Percentiles rank a stretch among this genome's conserved stretches.
These are phyloP conservation scores for Podila epigama DNA, from an alignment of 192 early-diverging fungal genomes.

Conservation along the genomic window DNA sequence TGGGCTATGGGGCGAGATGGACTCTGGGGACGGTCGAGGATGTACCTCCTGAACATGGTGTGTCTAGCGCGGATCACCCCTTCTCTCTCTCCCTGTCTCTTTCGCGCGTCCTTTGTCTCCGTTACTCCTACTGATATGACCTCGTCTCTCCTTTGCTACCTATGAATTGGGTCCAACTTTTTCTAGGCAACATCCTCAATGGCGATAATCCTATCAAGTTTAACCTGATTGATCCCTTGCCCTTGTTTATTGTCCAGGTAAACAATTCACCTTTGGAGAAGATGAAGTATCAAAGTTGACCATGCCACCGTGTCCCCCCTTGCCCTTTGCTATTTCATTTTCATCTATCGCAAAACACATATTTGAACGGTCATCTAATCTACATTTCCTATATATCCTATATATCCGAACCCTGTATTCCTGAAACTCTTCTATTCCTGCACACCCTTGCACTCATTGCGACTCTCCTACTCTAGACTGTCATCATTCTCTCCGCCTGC, in stretches of 20 bases:
- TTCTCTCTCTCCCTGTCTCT: not conserved
- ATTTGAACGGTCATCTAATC: too few species aligned
- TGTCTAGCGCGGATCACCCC: too few species aligned
- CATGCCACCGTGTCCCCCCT: too few species aligned
- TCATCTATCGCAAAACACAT: not conserved
- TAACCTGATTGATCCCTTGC: constrained; percentile 60
- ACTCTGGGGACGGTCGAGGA: too few species aligned
- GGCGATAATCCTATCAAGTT: constrained; percentile 68
- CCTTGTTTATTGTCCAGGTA: constrained; percentile 81
- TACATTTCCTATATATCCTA: too few species aligned
- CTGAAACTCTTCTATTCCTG: too few species aligned
- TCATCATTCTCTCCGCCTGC: constrained; percentile 77
- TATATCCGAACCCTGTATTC: not conserved
- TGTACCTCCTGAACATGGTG: too few species aligned
- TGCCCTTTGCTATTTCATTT: not conserved
- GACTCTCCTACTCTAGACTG: constrained; percentile 21
- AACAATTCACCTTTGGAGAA: not conserved
- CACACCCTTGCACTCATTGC: not conserved
- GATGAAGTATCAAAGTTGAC: too few species aligned
- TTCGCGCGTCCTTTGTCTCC: not conserved
- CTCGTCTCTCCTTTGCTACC: not conserved
- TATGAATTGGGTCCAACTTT: too few species aligned
- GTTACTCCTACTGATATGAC: not conserved
- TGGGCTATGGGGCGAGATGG: too few species aligned
- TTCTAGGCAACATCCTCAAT: constrained; percentile 55